Base-by-base conservation (phyloP, 345 rosid genomes). In the Aquilaria malaccensis region DNA sequence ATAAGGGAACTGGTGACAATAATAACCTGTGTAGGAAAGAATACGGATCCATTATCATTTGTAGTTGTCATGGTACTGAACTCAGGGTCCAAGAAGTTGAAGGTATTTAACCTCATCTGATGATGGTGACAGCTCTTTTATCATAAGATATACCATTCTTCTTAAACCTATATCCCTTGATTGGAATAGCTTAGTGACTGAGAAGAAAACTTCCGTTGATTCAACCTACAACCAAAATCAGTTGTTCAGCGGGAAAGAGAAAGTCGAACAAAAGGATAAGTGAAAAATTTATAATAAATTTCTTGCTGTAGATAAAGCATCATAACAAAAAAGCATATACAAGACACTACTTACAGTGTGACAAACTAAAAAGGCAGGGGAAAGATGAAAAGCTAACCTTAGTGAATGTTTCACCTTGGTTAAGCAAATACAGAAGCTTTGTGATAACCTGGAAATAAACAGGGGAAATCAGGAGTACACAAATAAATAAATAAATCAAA, bases 121-220 rank as follows among this genome's bases (percentile, higher is more conserved):
- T 43, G 88, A 90, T 55, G 97, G 97, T 60, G 97, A 90, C 55
- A 90, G 72, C 80, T 90, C 95, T 80, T 90, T 90, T 61, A 90
- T 90, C 69, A 90, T 87, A 80, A 90, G 72, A 76, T 90, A 90
- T 30, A 90, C 95, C 97, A 90, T 87, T 72, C 95, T 83, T 88
- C 97, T 85, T 72, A 90, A 66, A 54, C 93, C 93, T 45, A 87
- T 69, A 75, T 90, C 97, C 72, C 76, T 85, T 0, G 97, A 90
- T 53, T 90, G 97, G 62, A 90, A 90, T 60, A 90, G 97, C 73
- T 90, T 90, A 32, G 97, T 90, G 67, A 87, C 95, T 12, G 97
- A 72, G 71, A 90, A 90, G 85, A 90, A 90, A 58, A 87, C 95
- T 74, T 85, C 92, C 5, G 97, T 90, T 29, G 95, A 92, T 74